Base-by-base conservation (phyloP, 352 stramenopile species). In the Pythium scleroteichum region DNA sequence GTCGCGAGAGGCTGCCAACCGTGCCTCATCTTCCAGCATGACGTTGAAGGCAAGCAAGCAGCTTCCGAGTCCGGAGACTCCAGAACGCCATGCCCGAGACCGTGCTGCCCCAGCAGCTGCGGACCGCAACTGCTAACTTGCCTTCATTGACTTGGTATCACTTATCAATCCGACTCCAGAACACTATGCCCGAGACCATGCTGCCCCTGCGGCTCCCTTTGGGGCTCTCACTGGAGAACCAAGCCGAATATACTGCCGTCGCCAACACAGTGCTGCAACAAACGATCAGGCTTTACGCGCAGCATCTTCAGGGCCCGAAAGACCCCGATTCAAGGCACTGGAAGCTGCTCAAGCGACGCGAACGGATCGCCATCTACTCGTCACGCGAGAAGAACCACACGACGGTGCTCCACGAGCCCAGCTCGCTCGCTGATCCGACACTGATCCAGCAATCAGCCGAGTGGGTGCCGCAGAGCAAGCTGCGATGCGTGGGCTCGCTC, bases 401-500 rank as follows among this genome's bases (percentile, higher is more conserved):
- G 8, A 9, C 42, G 20, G n/a, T 19, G 29, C 10, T 35, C 20
- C 10, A 29, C 19, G 42, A 19, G 42, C 7, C 20, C 2, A 12
- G 24, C n/a, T 26, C 17, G 41, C 65, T 71, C 72, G 41, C 35
- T 14, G 23, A 59, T 13, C 32, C 54, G 44, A 62, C 16, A 23
- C 26, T 35, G n/a, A 33, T 46, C 3, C 19, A 22, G 35, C 13
- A 17, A 20, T 44, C 38, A 20, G 38, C 38, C 66, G 19, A 69
- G 75, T 38, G 73, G 56, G 78, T 33, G 69, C 66, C 5, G 38
- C 47, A 69, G 27, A 68, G 71, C 38, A 76, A 73, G 62, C 53
- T 90, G 45, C 60, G 85, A 16, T 61, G 79, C 16, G 70, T 79
- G 17, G 81, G 76, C 40, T 68, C 73, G 49, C 74, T 88, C 26